Conservation (phyloP, 805 yeast genomes). For the Starmerella ratchasimensis region DNA sequence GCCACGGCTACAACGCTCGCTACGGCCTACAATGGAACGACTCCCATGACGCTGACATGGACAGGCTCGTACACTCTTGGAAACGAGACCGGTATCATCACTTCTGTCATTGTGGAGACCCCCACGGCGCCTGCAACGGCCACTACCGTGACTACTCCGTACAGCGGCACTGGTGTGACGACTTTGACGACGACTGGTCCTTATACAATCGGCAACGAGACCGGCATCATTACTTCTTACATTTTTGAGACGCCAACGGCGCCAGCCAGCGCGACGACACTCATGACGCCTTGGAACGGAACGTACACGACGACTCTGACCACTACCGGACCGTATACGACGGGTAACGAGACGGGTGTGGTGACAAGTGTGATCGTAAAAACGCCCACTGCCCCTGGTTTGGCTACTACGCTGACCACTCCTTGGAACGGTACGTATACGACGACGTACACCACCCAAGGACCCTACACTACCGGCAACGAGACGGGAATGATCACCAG, state of each 20-base stretch:
- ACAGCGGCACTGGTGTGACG: too few relatives aligned
- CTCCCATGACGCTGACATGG: background rate
- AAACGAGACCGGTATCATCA: too few relatives aligned
- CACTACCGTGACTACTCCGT: too few relatives aligned
- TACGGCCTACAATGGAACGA: too few relatives aligned
- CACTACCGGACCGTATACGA: constrained; percentile 1
- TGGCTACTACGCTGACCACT: background rate
- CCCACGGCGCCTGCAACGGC: too few relatives aligned
- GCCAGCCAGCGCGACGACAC: constrained; percentile 1
- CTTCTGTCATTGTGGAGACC: too few relatives aligned
- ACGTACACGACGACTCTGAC: background rate
- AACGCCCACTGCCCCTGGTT: constrained; percentile 1
- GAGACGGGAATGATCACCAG: background rate
- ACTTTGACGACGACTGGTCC: too few relatives aligned
- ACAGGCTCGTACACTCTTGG: constrained; percentile 2
- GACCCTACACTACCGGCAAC: background rate
- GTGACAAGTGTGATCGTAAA: background rate
- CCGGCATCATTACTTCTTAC: too few relatives aligned
- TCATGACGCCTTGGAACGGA: background rate
- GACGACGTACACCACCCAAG: constrained; percentile 1
- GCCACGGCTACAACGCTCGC: too few relatives aligned
- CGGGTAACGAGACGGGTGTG: constrained; percentile 1
- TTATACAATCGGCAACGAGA: too few relatives aligned
- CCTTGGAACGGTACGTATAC: background rate
- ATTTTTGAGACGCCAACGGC: constrained; percentile 1